phyloP scores from a whole-genome alignment of 202 grass and related monocot genomes.

The Schoenoplectus triqueter region DNA sequence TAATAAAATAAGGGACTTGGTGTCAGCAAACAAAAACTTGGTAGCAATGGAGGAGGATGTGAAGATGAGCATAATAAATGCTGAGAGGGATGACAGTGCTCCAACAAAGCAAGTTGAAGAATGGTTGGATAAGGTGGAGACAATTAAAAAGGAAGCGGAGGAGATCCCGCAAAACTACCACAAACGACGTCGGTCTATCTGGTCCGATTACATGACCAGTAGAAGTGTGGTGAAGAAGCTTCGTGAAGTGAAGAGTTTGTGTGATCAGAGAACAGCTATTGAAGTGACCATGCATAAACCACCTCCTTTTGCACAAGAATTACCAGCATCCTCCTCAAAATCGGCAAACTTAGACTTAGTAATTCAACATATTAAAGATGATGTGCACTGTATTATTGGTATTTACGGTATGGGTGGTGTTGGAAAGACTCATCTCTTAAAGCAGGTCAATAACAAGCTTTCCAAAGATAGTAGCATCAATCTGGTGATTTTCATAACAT shows the following conservation, averaged over 20 bases:
- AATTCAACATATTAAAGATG: conserved; percentile 25
- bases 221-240: neutral
- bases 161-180: conserved; percentile 9
- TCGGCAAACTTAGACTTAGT: neutral
- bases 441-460: conserved; percentile 23
- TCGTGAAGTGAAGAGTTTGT: neutral
- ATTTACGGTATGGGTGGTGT: conserved; percentile 36
- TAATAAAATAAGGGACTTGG: neutral
- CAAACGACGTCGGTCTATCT: neutral
- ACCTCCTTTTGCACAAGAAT: neutral
- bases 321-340: neutral
- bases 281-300: neutral
- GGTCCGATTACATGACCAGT: neutral
- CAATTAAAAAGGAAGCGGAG: neutral
- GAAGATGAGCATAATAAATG: neutral
- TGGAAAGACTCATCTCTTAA: conserved; percentile 24
- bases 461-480: conserved; percentile 33
- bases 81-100: neutral
- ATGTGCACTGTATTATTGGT: conserved; percentile 29
- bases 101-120: neutral
- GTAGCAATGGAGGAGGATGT: neutral
- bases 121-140: conserved; percentile 10
- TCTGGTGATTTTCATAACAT: conserved; percentile 49
- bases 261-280: neutral
- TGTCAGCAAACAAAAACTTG: neutral